Percentiles rank a stretch among this genome's conserved stretches.
Conservation (phyloP, 176 grass and related monocot species). For the Microstegium vimineum region DNA sequence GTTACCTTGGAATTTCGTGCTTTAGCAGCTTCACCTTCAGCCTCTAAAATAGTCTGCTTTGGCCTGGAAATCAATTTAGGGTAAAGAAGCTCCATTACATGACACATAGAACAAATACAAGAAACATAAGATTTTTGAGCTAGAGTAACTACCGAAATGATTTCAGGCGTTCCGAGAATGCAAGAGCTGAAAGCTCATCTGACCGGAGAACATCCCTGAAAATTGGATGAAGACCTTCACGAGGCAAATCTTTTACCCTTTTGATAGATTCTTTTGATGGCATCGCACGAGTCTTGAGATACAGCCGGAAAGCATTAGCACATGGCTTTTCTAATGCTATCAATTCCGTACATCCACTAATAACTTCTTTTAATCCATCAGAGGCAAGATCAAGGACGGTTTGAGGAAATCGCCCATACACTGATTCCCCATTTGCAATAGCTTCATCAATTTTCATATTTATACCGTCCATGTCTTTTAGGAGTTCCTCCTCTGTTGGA, state of each 20-base stretch:
- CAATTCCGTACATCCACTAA: conserved; percentile 57
- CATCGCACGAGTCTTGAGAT: conserved; percentile 67
- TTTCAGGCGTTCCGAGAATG: conserved; percentile 80
- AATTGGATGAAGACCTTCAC: conserved; percentile 82
- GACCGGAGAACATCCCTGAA: conserved; percentile 65
- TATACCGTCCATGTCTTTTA: conserved; percentile 62
- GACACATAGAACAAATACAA: conserved; percentile 21
- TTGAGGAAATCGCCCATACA: conserved; percentile 91
- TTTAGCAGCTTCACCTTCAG: conserved; percentile 86
- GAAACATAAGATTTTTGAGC: not conserved
- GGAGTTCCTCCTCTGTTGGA: conserved; percentile 81
- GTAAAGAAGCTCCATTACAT: conserved; percentile 17
- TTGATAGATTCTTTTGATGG: conserved; percentile 85
- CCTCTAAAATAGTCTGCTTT: conserved; percentile 96
- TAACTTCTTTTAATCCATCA: conserved; percentile 78
- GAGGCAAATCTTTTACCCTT: conserved; percentile 74
- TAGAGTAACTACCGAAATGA: conserved; percentile 56
- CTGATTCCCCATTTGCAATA: conserved; percentile 71
- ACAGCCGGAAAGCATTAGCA: conserved; percentile 82
- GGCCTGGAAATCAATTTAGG: conserved; percentile 46
- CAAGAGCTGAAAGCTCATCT: conserved; percentile 86
- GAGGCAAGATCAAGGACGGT: conserved; percentile 76
- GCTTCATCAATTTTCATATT: conserved; percentile 66
- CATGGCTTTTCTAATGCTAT: conserved; percentile 65
- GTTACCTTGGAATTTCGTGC: conserved; percentile 64